Conservation (phyloP, 306 rosid species). For the Vachellia pachyceras region DNA sequence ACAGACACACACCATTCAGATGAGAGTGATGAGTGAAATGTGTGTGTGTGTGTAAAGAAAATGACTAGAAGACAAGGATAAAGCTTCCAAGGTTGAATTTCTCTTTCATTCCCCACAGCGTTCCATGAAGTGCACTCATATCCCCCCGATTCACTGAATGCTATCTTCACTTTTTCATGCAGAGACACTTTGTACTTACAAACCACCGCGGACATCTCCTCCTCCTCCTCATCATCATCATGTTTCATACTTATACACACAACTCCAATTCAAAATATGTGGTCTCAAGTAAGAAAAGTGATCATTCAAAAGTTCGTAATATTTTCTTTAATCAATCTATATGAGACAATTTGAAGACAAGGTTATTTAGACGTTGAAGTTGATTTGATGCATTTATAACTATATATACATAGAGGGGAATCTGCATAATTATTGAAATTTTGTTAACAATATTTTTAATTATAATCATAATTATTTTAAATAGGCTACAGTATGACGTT, state of each 20-base stretch:
- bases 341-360: background rate
- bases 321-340: too few relatives aligned
- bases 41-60: background rate
- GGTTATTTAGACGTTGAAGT: background rate
- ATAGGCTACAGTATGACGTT: background rate
- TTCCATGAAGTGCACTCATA: background rate
- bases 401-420: too few relatives aligned
- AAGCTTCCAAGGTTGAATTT: conserved; percentile 7
- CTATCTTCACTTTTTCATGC: background rate
- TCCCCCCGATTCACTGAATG: background rate
- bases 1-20: background rate
- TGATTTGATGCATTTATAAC: background rate
- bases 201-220: background rate
- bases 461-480: too few relatives aligned
- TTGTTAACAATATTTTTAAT: too few relatives aligned
- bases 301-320: too few relatives aligned
- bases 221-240: background rate
- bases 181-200: background rate
- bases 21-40: background rate
- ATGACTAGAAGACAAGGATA: background rate
- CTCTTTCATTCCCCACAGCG: conserved; percentile 5
- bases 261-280: too few relatives aligned
- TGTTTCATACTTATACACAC: background rate
- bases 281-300: too few relatives aligned
- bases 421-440: background rate